Evolutionary conservation across 306 rosid genomes (phyloP).

Genomic region (Gynostemma pentaphyllum): DNA sequence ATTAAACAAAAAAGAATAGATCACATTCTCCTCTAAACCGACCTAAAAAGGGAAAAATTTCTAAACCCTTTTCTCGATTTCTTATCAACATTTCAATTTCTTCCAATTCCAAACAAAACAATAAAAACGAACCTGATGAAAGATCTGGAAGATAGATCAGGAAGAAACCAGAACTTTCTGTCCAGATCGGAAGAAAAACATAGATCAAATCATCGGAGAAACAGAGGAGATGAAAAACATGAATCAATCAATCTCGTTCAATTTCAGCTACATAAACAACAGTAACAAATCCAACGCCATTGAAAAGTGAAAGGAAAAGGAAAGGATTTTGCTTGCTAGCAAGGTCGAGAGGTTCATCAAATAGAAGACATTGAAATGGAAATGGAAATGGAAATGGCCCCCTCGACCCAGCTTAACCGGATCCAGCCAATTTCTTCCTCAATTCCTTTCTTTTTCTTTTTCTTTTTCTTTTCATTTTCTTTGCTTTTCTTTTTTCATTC

Average conservation of each 20-base stretch:
- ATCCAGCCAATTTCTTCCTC: conserved; percentile 4
- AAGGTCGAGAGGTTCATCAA: no score
- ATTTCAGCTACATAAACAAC: not conserved
- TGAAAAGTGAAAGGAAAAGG: not conserved
- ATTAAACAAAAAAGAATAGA: not conserved
- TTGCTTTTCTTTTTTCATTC: not conserved
- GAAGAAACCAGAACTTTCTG: conserved; percentile 15
- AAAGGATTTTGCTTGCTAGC: no score
- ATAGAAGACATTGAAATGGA: no score
- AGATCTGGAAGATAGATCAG: conserved; percentile 13
- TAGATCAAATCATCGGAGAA: conserved; percentile 21
- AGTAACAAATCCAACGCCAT: conserved; percentile 9
- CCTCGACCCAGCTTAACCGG: conserved; percentile 5
- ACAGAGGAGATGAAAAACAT: conserved; percentile 3
- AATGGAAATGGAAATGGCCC: conserved; percentile 5
- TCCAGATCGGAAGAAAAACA: conserved; percentile 25
- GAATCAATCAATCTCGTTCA: conserved; percentile 12
- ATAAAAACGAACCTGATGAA: conserved; percentile 27
- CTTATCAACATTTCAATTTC: not conserved
- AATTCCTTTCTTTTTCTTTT: not conserved
- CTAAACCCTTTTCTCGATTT: not conserved
- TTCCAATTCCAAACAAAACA: not conserved
- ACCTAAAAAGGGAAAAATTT: not conserved
- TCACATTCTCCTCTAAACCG: not conserved
- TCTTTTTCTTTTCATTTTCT: not conserved